Evolutionary conservation across 371 early-diverging fungal species (phyloP).

Genomic region (Cokeromyces recurvatus): DNA sequence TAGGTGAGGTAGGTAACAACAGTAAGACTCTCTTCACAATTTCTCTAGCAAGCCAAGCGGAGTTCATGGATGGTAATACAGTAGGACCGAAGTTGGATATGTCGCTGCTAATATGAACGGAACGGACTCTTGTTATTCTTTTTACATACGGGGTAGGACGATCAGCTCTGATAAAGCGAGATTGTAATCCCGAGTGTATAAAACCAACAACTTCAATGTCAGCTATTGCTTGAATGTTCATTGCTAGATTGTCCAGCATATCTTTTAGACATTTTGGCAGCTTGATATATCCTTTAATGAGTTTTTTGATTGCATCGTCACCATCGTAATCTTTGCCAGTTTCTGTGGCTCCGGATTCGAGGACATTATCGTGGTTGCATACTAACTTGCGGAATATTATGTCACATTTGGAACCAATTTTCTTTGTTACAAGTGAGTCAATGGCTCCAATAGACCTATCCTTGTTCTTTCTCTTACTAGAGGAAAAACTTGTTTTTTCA

Average conservation of each 20-base stretch:
- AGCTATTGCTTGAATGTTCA: conserved; percentile 1
- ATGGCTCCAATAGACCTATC: conserved; percentile 1
- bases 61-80: conserved; percentile 4
- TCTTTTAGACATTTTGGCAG: conserved; percentile 6
- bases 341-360: conserved; percentile 11
- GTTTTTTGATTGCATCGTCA: not conserved
- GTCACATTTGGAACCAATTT: conserved; percentile 4
- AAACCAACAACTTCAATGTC: conserved; percentile 4
- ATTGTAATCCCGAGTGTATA: conserved; percentile 10
- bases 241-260: conserved; percentile 9
- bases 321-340: conserved; percentile 2
- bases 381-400: not conserved
- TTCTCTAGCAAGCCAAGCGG: conserved; percentile 9
- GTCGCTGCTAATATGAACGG: conserved; percentile 5
- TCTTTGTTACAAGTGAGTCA: not conserved
- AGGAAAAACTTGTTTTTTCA: not conserved
- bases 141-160: conserved; percentile 6
- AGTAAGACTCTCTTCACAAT: conserved; percentile 6
- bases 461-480: conserved; percentile 9
- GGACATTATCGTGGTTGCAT: not conserved
- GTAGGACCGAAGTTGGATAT: conserved; percentile 9
- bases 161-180: conserved; percentile 2
- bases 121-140: conserved; percentile 1
- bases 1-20: conserved; percentile 1
- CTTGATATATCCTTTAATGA: conserved; percentile 2